Base-by-base conservation (phyloP, 495 filamentous ascomycete genomes). In the Schizothecium vesticola region DNA sequence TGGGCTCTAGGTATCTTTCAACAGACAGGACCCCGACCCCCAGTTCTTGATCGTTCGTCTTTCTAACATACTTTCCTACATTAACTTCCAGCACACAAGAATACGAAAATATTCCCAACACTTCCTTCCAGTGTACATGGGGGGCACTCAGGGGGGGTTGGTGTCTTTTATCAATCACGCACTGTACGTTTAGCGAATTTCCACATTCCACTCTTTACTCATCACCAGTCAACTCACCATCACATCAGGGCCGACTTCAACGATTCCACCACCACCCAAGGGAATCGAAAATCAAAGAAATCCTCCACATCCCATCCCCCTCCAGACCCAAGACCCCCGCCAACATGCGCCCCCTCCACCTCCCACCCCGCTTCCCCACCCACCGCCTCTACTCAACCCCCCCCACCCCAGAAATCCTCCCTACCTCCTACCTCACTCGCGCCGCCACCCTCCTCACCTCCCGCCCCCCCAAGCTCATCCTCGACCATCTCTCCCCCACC, bases 401-500 rank as follows among this genome's bases (percentile, higher is more conserved):
- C 65, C 65, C 65, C 62, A 24, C 56, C 59, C 31, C 31, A 11
- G 56, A 70, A 43, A 33, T n/a, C n/a, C n/a, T n/a, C 33, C 33
- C 13, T 0, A 16, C 13, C 3, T 0, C 65, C 31, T 75, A 72
- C 61, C 66, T 73, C 21, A 3, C 36, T 12, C 0, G 2, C 10
- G 67, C 73, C 51, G 65, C 23, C 19, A n/a, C 62, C 24, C 64
- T 24, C 22, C 29, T 81, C 70, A 51, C 75, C 24, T 59, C 75
- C 58, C 87, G 88, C 64, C 79, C 75, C 25, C 78, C 88, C 56
- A 87, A 87, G 24, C 67, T 86, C 64, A 81, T 84, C 56, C 81
- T 83, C 70, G 92, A 95, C 74, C 85, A 88, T 71, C 81, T 93
- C 73, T 81, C 84, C 56, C 86, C 89, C 2, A 85, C 83, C 29